Conservation (phyloP, 257 asterid genomes). For the Primulina tabacum region DNA sequence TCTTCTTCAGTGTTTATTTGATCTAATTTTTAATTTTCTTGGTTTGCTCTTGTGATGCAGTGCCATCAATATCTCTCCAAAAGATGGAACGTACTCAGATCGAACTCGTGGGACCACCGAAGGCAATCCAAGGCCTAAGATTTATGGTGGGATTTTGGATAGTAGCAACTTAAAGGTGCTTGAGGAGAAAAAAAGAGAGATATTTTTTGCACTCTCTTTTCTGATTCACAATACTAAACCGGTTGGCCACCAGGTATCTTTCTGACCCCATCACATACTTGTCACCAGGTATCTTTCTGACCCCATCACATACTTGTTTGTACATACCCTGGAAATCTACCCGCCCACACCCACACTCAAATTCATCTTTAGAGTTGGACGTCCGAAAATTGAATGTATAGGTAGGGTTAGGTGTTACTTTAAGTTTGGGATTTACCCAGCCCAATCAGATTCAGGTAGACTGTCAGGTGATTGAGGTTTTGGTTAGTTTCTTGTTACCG, state of each 20-base stretch:
- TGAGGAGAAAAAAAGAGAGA: slow-evolving; percentile 74
- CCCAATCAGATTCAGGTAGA: not conserved
- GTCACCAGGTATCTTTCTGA: slow-evolving; percentile 63
- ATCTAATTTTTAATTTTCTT: slow-evolving; percentile 16
- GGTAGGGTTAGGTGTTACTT: not conserved
- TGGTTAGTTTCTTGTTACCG: not conserved
- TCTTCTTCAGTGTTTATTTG: not conserved
- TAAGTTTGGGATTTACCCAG: not conserved
- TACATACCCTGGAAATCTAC: not conserved
- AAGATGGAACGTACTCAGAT: slow-evolving; percentile 44
- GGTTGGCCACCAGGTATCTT: slow-evolving; percentile 89
- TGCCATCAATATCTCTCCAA: slow-evolving; percentile 27
- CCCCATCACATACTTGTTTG: not conserved
- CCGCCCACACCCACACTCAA: not conserved
- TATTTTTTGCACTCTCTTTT: slow-evolving; percentile 72
- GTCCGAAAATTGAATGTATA: not conserved
- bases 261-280: not conserved
- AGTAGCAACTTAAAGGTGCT: slow-evolving; percentile 65
- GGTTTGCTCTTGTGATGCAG: slow-evolving; percentile 35
- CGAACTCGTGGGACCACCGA: slow-evolving; percentile 39
- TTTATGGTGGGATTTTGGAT: slow-evolving; percentile 65
- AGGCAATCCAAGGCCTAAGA: slow-evolving; percentile 46
- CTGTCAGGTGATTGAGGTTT: not conserved
- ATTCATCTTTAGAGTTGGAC: not conserved
- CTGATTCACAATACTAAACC: slow-evolving; percentile 89